Evolutionary conservation across 345 rosid species (phyloP), one percentile per base, ranked within the genome.

Genomic region (Salix udensis): DNA sequence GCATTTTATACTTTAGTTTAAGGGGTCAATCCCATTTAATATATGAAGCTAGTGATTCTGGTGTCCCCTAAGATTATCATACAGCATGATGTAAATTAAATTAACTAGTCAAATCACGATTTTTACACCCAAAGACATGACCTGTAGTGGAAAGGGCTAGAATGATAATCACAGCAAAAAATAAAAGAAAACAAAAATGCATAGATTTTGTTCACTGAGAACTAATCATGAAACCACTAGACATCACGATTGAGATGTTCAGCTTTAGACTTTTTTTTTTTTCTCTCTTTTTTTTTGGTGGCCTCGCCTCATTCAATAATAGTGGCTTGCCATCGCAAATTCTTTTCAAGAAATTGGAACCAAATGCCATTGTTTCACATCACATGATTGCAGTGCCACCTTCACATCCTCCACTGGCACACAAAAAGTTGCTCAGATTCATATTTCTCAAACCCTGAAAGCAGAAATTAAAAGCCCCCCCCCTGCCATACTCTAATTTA

Each of bases 31-130:
- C 21, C 28, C 24, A 46, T 46, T 73, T 46, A 71, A 8, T 5
- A 34, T 19, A 64, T 68, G 39, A 81, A 53, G 72, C 58, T 44
- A 6, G 31, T 40, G 77, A 70, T 65, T 61, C 55, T 42, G 81
- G 28, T 65, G 79, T 74, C 74, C 15, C 81, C 72, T 70, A 15
- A 66, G 15, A 31, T 31, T 31, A 31, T 42, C 61, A 40, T 9
- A 40, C 44, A 9, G 44, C 2, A 34, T 61, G 65, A 69, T 30
- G 21, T 18, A 18, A 5, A 52, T 52, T 18, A 52, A 70, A 28
- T 1, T 66, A 46, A 2, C 39, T 12, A 6, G n/a, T 16, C 31
- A 61, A 76, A 73, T 61, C 60, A 19, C 70, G 18, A 5, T 58
- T 58, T 4, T 36, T 55, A 75, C 77, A 58, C 39, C 23, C 13